phyloP scores from a whole-genome alignment of 2,329 filamentous ascomycete species.

The Acrocalymma vagum region DNA sequence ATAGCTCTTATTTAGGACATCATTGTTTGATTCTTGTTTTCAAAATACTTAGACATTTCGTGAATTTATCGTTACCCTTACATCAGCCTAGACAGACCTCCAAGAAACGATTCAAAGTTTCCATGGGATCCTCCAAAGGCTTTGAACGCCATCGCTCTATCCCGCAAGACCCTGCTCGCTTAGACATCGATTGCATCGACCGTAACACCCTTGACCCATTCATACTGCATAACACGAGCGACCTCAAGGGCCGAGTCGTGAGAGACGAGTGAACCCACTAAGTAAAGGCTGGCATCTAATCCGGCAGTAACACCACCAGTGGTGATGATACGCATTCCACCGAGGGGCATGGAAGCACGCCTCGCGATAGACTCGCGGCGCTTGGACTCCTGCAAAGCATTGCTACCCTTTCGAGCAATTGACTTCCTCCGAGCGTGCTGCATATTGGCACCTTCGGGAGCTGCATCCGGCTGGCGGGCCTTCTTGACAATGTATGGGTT shows the following conservation, averaged over 20 bases:
- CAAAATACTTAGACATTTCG: too few species aligned
- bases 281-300: conserved; percentile 83
- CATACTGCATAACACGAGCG: conserved; percentile 79
- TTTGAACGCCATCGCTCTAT: conserved; percentile 34
- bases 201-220: conserved; percentile 85
- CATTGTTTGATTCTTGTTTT: too few species aligned
- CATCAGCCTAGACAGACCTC: too few species aligned
- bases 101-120: too few species aligned
- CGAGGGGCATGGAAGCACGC: conserved; percentile 77
- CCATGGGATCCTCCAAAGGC: conserved; percentile 5
- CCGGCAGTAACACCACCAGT: conserved; percentile 80
- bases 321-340: conserved; percentile 77
- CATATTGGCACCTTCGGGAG: conserved; percentile 63
- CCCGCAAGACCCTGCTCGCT: conserved; percentile 28
- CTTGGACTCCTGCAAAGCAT: conserved; percentile 80
- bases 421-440: conserved; percentile 52
- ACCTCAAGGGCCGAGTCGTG: conserved; percentile 80
- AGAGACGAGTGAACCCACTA: conserved; percentile 83
- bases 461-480: conserved; percentile 48
- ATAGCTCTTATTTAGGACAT: too few species aligned
- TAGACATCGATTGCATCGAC: conserved; percentile 87
- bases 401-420: conserved; percentile 77
- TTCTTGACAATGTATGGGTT: conserved; percentile 83
- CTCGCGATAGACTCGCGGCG: conserved; percentile 83
- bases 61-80: too few species aligned